These are phyloP conservation scores for Cytospora piceicola DNA, from an alignment of 2,329 filamentous ascomycete genomes.

Conservation along the genomic window DNA sequence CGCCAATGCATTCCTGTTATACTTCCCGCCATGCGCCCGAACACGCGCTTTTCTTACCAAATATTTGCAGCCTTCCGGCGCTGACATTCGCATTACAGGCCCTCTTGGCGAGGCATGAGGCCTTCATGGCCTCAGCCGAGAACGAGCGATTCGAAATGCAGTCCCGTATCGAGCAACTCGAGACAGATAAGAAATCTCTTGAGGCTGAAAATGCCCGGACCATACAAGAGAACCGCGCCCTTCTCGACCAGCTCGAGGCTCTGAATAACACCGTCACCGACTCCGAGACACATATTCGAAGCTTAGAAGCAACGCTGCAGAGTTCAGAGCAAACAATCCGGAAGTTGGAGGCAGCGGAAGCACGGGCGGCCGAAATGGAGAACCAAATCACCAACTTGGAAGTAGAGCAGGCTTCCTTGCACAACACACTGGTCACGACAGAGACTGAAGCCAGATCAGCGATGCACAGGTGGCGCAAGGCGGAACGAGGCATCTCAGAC, in stretches of 20 bases:
- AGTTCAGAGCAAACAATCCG: constrained; percentile 79
- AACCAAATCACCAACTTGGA: constrained; percentile 79
- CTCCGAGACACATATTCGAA: constrained; percentile 78
- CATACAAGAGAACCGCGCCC: constrained; percentile 78
- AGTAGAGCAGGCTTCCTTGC: constrained; percentile 75
- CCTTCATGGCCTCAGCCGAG: constrained; percentile 91
- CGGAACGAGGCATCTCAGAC: constrained; percentile 76
- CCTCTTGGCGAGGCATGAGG: constrained; percentile 87
- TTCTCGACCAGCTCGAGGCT: constrained; percentile 82
- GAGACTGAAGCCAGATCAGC: constrained; percentile 79
- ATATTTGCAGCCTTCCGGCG: constrained; percentile 46
- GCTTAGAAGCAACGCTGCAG: constrained; percentile 75
- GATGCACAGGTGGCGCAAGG: constrained; percentile 80
- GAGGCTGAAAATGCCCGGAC: constrained; percentile 77
- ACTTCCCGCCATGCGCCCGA: constrained; percentile 19
- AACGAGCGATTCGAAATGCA: constrained; percentile 77
- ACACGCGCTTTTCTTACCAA: constrained; percentile 17
- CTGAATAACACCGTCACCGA: constrained; percentile 79
- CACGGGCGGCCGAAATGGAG: constrained; percentile 78
- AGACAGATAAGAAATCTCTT: constrained; percentile 72
- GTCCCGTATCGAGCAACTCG: constrained; percentile 73
- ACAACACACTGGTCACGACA: constrained; percentile 67
- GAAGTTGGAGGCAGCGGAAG: constrained; percentile 72
- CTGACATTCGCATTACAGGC: constrained; percentile 83
- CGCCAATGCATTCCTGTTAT: constrained; percentile 7